phyloP scores from a whole-genome alignment of 208 protist species.

The Sergeia podlipaevii region DNA sequence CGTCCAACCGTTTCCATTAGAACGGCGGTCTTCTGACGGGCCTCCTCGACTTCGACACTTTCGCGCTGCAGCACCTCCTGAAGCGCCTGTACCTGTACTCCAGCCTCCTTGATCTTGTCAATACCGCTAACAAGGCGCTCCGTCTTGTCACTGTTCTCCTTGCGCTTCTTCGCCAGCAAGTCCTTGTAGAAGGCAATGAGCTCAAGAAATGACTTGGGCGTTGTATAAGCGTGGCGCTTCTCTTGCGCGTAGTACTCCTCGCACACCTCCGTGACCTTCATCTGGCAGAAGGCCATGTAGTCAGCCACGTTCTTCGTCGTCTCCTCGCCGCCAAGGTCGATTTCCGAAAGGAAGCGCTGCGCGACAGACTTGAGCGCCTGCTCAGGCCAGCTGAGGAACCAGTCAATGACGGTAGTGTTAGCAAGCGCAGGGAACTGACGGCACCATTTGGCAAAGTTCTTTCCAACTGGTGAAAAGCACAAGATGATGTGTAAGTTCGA shows the following conservation, averaged over 20 bases:
- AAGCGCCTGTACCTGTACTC: constrained; percentile 88
- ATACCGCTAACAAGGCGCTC: constrained; percentile 93
- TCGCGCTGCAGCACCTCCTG: constrained; percentile 90
- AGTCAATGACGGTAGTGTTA: constrained; percentile 98
- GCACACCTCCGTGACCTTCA: constrained; percentile 92
- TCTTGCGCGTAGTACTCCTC: constrained; percentile 94
- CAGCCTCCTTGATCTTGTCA: constrained; percentile 92
- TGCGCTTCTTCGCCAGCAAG: constrained; percentile 91
- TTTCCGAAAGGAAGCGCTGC: constrained; percentile 89
- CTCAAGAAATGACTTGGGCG: constrained; percentile 99
- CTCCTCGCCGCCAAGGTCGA: constrained; percentile 88
- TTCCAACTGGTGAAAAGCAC: constrained; percentile 98
- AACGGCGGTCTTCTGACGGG: constrained; percentile 91
- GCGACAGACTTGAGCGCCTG: constrained; percentile 97
- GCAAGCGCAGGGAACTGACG: constrained; percentile 98
- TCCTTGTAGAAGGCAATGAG: constrained; percentile 98
- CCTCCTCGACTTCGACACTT: constrained; percentile 94
- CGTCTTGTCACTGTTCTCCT: constrained; percentile 89
- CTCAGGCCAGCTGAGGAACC: constrained; percentile 98
- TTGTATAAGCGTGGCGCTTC: constrained; percentile 98
- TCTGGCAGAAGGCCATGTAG: constrained; percentile 96
- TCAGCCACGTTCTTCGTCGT: constrained; percentile 88
- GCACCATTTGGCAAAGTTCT: constrained; percentile 96
- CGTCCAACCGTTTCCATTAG: constrained; percentile 94
- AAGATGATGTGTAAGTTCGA: constrained; percentile 97